Base-by-base conservation (phyloP, 2,329 filamentous ascomycete species). In the Pochonia chlamydosporia region DNA sequence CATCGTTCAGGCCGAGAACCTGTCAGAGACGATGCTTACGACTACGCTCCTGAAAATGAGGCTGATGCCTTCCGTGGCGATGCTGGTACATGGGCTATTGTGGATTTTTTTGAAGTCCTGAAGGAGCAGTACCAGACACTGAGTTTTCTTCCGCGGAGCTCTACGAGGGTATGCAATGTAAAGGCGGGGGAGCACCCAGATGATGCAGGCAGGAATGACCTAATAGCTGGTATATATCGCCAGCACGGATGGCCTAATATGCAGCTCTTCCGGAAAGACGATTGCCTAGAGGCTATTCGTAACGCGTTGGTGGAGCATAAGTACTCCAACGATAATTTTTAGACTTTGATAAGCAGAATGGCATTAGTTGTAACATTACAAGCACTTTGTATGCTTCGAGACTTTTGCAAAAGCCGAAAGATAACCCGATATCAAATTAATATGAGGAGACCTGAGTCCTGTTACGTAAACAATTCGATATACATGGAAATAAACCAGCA, bases 31-130 rank as follows among this genome's bases (percentile, higher is more conserved):
- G 54, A 54, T 30, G 50, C 52, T 21, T 57, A 59, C 46, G 56
- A 59, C 13, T 59, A 53, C 21, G 53, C 54, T 9, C 50, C 51
- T 8, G 52, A 56, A 24, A 46, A 57, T 3, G 58, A 61, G 26
- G 53, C 54, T 6, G 49, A 56, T 14, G 10, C 31, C 7, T 64
- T 58, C 57, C 59, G 57, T 14, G 46, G 40, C 26, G 52, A 56
- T 21, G 48, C 44, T 30, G 43, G 48, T 13, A 51, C 57, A 11
- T 63, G 59, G 60, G 42, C 54, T 6, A 49, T 60, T 8, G 24
- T 50, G 4, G 57, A 59, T 25, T 63, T 60, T 25, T 62, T 63
- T 46, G 51, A 54, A 40, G 43, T 56, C 13, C 53, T 59, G 20
- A 57, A 59, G 40, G 51, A 59, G 31, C 54, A 56, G 30, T 61